Conservation (phyloP, 495 filamentous ascomycete species). For the Xylaria sp. region DNA sequence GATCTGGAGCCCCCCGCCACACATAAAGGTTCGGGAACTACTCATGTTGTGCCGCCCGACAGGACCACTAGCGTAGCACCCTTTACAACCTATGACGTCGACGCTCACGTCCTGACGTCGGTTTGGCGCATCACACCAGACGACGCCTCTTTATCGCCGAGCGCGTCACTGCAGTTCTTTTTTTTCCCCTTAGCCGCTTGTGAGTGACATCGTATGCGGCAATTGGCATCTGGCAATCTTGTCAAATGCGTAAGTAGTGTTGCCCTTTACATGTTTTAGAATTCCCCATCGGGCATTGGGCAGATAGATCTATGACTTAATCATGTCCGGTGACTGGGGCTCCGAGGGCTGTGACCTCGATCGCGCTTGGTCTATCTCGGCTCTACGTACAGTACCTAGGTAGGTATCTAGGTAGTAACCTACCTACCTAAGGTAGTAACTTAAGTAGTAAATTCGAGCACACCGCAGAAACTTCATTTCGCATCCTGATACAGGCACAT, state of each 20-base stretch:
- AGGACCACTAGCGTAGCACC: not conserved
- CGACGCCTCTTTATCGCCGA: not conserved
- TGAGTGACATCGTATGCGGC: slow-evolving; percentile 9
- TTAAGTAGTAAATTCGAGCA: not conserved
- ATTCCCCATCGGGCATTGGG: not conserved
- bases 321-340: not conserved
- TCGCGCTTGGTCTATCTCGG: not conserved
- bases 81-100: slow-evolving; percentile 19
- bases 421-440: too few relatives aligned
- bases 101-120: slow-evolving; percentile 11
- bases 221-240: not conserved
- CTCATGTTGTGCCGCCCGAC: slow-evolving; percentile 7
- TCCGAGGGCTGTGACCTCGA: not conserved
- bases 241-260: not conserved
- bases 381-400: not conserved
- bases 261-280: not conserved
- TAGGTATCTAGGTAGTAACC: too few relatives aligned
- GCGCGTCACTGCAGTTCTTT: slow-evolving; percentile 6
- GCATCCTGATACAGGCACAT: not conserved
- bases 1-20: not conserved
- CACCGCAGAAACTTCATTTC: slow-evolving; percentile 5
- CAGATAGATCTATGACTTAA: slow-evolving; percentile 24
- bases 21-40: slow-evolving; percentile 11
- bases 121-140: slow-evolving; percentile 7
- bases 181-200: not conserved